Percentiles rank a stretch among this genome's conserved stretches.
Conservation (phyloP, 139 green algal genomes). For the Chlamydomonas sp. region DNA sequence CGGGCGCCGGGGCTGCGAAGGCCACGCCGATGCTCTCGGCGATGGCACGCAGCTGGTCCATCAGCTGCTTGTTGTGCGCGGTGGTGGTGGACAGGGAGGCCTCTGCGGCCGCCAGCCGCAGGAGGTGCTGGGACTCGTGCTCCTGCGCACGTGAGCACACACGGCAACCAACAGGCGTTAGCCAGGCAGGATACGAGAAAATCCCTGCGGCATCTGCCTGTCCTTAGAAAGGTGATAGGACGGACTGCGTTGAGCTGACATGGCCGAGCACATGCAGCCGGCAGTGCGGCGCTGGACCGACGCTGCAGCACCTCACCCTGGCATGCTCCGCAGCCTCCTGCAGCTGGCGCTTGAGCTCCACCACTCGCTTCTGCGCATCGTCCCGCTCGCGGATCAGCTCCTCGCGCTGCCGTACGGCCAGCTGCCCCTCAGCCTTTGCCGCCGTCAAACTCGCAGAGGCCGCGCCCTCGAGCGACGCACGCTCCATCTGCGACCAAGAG, state of each 20-base stretch:
- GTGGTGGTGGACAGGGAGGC: not conserved
- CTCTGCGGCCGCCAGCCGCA: not conserved
- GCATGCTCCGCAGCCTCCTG: not conserved
- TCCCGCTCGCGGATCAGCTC: not conserved
- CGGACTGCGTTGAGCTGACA: too few species aligned
- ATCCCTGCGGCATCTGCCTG: too few species aligned
- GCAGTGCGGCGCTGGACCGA: too few species aligned
- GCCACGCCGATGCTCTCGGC: not conserved
- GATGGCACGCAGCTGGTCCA: not conserved
- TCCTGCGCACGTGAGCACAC: not conserved
- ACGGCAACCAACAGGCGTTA: not conserved
- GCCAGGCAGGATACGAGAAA: not conserved
- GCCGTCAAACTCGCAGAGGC: not conserved
- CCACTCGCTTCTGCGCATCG: not conserved
- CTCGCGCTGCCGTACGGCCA: too few species aligned
- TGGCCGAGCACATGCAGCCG: too few species aligned
- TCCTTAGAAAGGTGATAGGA: too few species aligned
- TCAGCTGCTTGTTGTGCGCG: slow-evolving; percentile 4
- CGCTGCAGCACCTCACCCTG: not conserved
- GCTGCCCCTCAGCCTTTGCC: not conserved
- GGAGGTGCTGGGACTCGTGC: not conserved
- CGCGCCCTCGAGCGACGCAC: too few species aligned
- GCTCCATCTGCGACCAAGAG: too few species aligned
- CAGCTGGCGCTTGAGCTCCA: not conserved
- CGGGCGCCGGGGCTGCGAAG: not conserved